Conservation (phyloP, 2,329 filamentous ascomycete species). For the Pyricularia grisea region DNA sequence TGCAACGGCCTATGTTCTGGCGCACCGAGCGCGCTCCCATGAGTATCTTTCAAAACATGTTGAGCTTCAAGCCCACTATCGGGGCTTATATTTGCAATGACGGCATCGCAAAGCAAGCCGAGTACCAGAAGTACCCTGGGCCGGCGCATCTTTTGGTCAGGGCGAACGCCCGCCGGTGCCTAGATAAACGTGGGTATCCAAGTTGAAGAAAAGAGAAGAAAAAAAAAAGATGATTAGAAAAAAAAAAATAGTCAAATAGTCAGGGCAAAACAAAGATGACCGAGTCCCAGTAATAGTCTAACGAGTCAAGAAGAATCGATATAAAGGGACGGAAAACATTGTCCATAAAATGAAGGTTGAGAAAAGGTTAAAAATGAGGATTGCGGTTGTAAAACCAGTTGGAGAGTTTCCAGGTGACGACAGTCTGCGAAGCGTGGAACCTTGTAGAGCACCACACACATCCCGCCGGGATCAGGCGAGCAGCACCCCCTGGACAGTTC, state of each 20-base stretch:
- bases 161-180: neutral
- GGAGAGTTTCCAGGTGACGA: neutral
- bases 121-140: neutral
- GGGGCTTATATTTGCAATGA: constrained; percentile 10
- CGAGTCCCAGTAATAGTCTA: neutral
- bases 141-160: constrained; percentile 2
- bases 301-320: neutral
- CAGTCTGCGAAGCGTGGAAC: neutral
- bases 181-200: neutral
- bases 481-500: neutral
- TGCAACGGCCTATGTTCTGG: constrained; percentile 38
- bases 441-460: neutral
- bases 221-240: neutral
- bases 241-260: neutral
- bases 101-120: constrained; percentile 18
- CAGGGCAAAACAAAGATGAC: neutral
- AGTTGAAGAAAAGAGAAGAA: neutral
- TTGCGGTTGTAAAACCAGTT: neutral
- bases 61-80: constrained; percentile 8
- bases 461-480: neutral
- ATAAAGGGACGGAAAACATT: neutral
- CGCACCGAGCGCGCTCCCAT: constrained; percentile 1
- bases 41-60: constrained; percentile 10
- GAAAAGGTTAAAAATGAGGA: neutral
- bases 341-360: neutral